Base-by-base conservation (phyloP, 192 early-diverging fungal species). In the Coemansia sp. region DNA sequence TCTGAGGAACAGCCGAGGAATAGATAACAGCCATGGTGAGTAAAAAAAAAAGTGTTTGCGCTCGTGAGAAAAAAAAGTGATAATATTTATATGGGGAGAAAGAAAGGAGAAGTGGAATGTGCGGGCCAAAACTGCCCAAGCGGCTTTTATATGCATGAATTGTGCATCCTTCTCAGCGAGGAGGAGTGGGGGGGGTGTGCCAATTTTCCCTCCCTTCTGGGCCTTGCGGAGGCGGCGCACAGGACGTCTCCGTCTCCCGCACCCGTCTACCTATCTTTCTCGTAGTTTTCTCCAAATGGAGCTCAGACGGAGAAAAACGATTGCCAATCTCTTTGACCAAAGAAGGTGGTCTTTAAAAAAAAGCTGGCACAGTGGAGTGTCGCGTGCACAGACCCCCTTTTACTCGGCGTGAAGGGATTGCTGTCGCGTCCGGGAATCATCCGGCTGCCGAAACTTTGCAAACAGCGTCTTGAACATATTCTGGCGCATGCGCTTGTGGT, bases 391-490 rank as follows among this genome's bases (percentile, higher is more conserved):
- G 66, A n/a, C 20, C 43, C 10, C 31, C 22, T 16, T 4, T 59
- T 60, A 83, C 8, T 83, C 76, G 2, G 36, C 27, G 15, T 83
- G 80, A 24, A 83, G 64, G 20, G 52, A 16, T 68, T 81, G 79
- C 57, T 46, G 69, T 36, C 24, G 65, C 47, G 60, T 33, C 47
- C 57, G 67, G n/a, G 60, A 67, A 4, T 52, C 49, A 38, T 52
- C 71, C 18, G 73, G 27, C 31, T 52, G 69, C 22, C 64, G 24
- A 52, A 78, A 16, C 42, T 41, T 44, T 5, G 66, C n/a, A 51
- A 83, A 70, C 46, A 78, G 2, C 16, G 73, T n/a, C 46, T 72
- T 75, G 60, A 83, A 75, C 40, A 78, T 75, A 49, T 75, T 83
- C 54, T 74, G 75, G 1, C 79, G 67, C 24, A 11, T 65, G 52